Evolutionary conservation across 306 rosid genomes (phyloP).

Genomic region (Prunus campanulata): DNA sequence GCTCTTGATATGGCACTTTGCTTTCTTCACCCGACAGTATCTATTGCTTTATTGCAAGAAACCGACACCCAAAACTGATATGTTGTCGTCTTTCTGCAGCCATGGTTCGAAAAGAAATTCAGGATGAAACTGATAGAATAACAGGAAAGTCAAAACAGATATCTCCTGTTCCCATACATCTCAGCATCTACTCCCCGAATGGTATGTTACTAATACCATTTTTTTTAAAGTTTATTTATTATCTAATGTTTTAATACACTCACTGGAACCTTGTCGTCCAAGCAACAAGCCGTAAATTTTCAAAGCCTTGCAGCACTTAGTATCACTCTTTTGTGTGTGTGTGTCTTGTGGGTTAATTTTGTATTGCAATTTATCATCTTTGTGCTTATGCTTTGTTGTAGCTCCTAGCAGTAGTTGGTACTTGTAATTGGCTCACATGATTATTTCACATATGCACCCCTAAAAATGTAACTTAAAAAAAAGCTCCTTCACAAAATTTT

Average conservation of each 20-base stretch:
- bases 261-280: background rate
- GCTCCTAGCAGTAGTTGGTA: background rate
- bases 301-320: background rate
- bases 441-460: background rate
- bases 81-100: slow-evolving; percentile 41
- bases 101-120: slow-evolving; percentile 82
- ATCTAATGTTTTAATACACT: background rate
- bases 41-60: background rate
- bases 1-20: background rate
- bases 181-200: slow-evolving; percentile 90
- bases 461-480: background rate
- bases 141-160: slow-evolving; percentile 86
- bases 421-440: background rate
- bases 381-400: background rate
- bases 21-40: background rate
- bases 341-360: background rate
- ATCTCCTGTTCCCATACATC: slow-evolving; percentile 94
- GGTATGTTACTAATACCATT: slow-evolving; percentile 44
- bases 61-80: background rate
- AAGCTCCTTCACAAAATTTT: background rate
- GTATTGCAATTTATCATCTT: background rate
- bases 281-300: background rate
- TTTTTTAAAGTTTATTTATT: background rate
- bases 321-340: background rate
- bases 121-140: slow-evolving; percentile 90